Evolutionary conservation across 371 early-diverging fungal species (phyloP), one percentile per base, ranked within the genome.

Genomic region (Conidiobolus incongruus): DNA sequence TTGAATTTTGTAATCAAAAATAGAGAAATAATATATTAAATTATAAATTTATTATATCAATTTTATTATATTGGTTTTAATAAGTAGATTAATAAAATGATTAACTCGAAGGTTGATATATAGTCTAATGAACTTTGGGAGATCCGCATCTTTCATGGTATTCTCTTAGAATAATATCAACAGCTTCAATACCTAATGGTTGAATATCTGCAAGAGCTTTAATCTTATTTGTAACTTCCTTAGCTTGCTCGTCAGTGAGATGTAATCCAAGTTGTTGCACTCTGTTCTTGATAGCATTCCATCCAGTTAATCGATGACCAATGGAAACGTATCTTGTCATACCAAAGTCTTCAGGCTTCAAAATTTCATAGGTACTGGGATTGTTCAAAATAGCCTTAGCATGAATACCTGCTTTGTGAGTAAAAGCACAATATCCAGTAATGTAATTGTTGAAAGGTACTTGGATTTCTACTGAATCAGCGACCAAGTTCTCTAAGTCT

Each of bases 391-490:
- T 89, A 40, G 95, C 95, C 65, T 94, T 94, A 60, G 95, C 90
- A 55, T 94, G 95, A 58, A 91, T 94, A 53, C 95, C 95, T 34
- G 95, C 92, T 73, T 94, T 94, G 70, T 94, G 95, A 19, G 91
- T 90, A 58, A 94, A 91, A 21, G 90, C 90, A 56, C 89, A 89
- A 65, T 87, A 88, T 35, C 95, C 95, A 28, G 95, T 94, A 59
- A 94, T 85, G 61, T 88, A 90, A 68, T 94, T 91, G 71, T 94
- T 91, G 72, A 94, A 94, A 19, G 95, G 95, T 42, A 94, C 88
- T 40, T 83, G 77, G 50, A 94, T 76, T 43, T 81, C 79, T 26
- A 94, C 95, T 3, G 87, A 73, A 34, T 88, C 86, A 17, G 95
- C 95, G 12, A 94, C 85, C 49, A 90, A 60, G 62, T 89, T 88